Conservation (phyloP, 495 filamentous ascomycete genomes). For the Xylaria curta region DNA sequence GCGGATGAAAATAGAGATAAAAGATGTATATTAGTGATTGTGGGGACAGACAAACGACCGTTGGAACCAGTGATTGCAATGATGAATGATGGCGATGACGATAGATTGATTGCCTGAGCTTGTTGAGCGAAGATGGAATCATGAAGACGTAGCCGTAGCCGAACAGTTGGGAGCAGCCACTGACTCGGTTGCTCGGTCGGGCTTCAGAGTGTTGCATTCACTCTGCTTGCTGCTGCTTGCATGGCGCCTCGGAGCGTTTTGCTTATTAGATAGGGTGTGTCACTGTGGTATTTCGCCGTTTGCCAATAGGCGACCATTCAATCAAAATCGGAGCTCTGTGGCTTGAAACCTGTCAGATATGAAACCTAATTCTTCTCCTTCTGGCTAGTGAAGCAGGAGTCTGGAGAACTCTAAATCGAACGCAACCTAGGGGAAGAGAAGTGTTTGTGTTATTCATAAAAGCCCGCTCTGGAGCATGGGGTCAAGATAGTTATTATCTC, state of each 20-base stretch:
- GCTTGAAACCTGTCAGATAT: constrained; percentile 29
- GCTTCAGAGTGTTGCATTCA: constrained; percentile 1
- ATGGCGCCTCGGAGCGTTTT: constrained; percentile 8
- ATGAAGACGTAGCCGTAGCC: constrained; percentile 27
- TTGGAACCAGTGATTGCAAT: background rate
- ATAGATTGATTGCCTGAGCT: constrained; percentile 13
- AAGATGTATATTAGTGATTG: background rate
- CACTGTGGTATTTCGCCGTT: constrained; percentile 23
- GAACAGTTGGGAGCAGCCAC: constrained; percentile 12
- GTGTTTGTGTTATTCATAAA: background rate
- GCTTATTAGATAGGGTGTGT: constrained; percentile 8
- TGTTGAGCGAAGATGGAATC: constrained; percentile 21
- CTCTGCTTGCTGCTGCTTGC: constrained; percentile 23
- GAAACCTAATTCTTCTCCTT: constrained; percentile 21
- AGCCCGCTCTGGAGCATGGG: background rate
- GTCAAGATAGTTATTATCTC: background rate
- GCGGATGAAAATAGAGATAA: background rate
- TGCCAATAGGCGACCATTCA: constrained; percentile 22
- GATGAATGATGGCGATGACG: constrained; percentile 15
- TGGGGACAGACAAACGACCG: background rate
- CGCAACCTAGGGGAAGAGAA: background rate
- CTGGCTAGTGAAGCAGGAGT: constrained; percentile 20
- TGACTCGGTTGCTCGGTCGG: constrained; percentile 15
- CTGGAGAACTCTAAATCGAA: constrained; percentile 11
- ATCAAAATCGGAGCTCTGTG: constrained; percentile 23